phyloP scores from a whole-genome alignment of 2,329 filamentous ascomycete species.

The Colletotrichum lindemuthianum region DNA sequence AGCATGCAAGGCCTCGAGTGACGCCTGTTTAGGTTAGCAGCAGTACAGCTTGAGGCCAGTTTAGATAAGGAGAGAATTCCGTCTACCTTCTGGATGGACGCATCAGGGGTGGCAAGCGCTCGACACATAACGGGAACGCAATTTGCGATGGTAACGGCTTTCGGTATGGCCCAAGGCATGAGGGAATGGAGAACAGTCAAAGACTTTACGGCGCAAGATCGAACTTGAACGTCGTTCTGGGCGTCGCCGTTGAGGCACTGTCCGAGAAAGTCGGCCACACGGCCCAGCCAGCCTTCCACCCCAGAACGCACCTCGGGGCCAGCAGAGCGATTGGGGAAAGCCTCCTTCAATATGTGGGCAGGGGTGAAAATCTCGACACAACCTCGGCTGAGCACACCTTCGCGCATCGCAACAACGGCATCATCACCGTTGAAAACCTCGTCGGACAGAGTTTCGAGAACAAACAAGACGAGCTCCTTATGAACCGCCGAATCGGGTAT shows the following conservation, averaged over 20 bases:
- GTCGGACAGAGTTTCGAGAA: conserved; percentile 92
- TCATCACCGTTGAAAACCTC: conserved; percentile 95
- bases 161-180: conserved; percentile 88
- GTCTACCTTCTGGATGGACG: conserved; percentile 76
- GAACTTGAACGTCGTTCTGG: conserved; percentile 73
- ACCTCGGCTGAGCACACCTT: conserved; percentile 85
- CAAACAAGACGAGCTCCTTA: conserved; percentile 87
- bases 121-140: conserved; percentile 77
- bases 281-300: conserved; percentile 86
- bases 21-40: conserved; percentile 63
- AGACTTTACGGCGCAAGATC: conserved; percentile 77
- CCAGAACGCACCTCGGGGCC: conserved; percentile 78
- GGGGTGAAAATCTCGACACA: conserved; percentile 96
- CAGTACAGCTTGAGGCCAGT: neutral
- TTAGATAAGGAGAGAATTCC: neutral
- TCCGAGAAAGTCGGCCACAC: conserved; percentile 78
- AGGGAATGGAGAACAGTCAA: conserved; percentile 81
- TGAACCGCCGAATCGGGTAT: conserved; percentile 67
- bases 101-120: conserved; percentile 75
- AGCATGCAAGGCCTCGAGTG: conserved; percentile 84
- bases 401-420: conserved; percentile 82
- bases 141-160: conserved; percentile 77
- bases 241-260: conserved; percentile 76
- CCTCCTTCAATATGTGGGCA: conserved; percentile 75
- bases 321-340: conserved; percentile 77